Evolutionary conservation across 1,284 basidiomycete genomes (phyloP).

Genomic region (Ustilago sp.): DNA sequence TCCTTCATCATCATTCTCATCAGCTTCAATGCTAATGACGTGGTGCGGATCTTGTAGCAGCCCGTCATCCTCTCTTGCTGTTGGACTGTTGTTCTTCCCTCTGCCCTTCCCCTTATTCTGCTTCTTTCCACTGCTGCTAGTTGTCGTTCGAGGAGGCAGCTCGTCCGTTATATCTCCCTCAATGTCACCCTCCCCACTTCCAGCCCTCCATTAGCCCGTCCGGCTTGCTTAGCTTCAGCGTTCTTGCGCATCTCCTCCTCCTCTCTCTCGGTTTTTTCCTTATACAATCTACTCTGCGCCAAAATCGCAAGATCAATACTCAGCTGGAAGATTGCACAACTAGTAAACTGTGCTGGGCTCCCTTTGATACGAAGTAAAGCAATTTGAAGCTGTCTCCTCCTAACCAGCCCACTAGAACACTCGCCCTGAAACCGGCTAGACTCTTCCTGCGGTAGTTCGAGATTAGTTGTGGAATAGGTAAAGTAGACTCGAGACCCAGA

Average conservation of each 20-base stretch:
- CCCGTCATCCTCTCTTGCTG: conserved; percentile 12
- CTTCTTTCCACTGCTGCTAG: not conserved
- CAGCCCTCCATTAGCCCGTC: not conserved
- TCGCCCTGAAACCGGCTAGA: conserved; percentile 83
- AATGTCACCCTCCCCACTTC: conserved; percentile 7
- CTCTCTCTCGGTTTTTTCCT: conserved; percentile 62
- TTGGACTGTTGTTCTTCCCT: not conserved
- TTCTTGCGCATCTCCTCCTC: conserved; percentile 30
- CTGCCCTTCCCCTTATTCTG: conserved; percentile 4
- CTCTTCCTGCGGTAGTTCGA: conserved; percentile 79
- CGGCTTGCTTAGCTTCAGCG: not conserved
- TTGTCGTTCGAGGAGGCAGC: not conserved
- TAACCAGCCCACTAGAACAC: conserved; percentile 75
- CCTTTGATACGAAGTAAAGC: conserved; percentile 42
- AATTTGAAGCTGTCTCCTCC: conserved; percentile 70
- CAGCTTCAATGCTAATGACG: conserved; percentile 46
- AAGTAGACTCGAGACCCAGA: conserved; percentile 72
- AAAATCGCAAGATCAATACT: conserved; percentile 67
- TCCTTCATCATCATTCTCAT: conserved; percentile 50
- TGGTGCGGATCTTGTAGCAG: conserved; percentile 29
- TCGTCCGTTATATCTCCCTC: conserved; percentile 17
- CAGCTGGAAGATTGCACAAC: conserved; percentile 63
- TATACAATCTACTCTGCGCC: conserved; percentile 65
- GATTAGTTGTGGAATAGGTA: conserved; percentile 56
- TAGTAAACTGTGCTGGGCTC: conserved; percentile 54